Conservation (phyloP, 1,139 yeast species). For the Trichomonascaceae sp. region DNA sequence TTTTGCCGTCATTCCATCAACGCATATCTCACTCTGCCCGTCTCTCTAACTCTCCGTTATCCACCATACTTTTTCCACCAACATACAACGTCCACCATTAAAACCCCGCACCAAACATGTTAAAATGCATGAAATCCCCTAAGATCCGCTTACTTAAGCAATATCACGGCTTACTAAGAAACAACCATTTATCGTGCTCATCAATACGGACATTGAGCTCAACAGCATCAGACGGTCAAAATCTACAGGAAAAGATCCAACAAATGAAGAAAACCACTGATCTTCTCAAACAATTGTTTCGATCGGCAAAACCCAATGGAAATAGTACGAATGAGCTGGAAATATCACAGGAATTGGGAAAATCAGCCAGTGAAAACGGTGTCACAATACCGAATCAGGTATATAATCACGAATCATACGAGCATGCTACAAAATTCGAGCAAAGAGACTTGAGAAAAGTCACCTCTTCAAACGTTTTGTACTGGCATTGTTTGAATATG, state of each 20-base stretch:
- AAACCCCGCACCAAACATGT: not conserved
- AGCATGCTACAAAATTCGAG: constrained; percentile 7
- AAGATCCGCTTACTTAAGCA: not conserved
- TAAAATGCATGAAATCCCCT: not conserved
- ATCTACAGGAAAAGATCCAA: not conserved
- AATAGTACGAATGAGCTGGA: not conserved
- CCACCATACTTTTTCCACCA: not conserved
- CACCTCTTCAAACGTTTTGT: constrained; percentile 25
- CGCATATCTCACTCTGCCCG: not conserved
- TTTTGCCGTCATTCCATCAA: not conserved
- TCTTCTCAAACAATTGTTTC: constrained; percentile 1
- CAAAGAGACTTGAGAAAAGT: constrained; percentile 1
- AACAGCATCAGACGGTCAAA: not conserved
- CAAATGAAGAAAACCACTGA: constrained; percentile 4
- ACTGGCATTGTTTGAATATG: constrained; percentile 32
- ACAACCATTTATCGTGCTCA: not conserved
- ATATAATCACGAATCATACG: constrained; percentile 2
- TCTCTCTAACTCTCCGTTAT: not conserved
- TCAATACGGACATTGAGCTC: not conserved
- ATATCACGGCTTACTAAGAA: not conserved
- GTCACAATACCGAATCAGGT: not conserved
- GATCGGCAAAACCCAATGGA: not conserved
- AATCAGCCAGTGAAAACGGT: not conserved
- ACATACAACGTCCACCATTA: not conserved
- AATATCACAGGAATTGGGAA: not conserved